Percentiles rank a stretch among this genome's conserved stretches.
These are phyloP conservation scores for Talaromyces pinophilus DNA, from an alignment of 2,329 filamentous ascomycete genomes.

Conservation along the genomic window DNA sequence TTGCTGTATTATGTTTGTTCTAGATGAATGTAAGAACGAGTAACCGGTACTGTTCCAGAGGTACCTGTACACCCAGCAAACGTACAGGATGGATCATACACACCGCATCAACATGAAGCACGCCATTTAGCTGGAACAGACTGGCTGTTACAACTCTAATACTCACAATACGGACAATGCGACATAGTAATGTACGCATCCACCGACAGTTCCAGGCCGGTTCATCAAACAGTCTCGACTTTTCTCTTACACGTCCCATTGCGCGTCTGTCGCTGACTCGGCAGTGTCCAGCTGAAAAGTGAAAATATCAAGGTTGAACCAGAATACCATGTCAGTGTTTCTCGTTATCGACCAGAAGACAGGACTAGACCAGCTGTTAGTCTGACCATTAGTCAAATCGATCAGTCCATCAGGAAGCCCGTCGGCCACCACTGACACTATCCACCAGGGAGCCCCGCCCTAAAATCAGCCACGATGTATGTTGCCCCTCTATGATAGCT, in stretches of 20 bases:
- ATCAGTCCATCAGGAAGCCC: slow-evolving; percentile 5
- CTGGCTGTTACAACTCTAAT: slow-evolving; percentile 1
- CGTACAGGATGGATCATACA: slow-evolving; percentile 4
- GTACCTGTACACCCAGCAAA: slow-evolving; percentile 6
- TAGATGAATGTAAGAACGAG: background rate
- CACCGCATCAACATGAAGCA: slow-evolving; percentile 18
- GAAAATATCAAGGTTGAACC: background rate
- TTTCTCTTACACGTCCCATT: background rate
- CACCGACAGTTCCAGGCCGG: slow-evolving; percentile 11
- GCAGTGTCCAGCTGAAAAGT: background rate
- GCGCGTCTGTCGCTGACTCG: slow-evolving; percentile 7
- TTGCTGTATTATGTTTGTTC: slow-evolving; percentile 2
- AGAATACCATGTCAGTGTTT: background rate
- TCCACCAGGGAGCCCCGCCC: slow-evolving; percentile 17
- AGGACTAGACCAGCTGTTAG: background rate
- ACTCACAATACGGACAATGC: slow-evolving; percentile 7
- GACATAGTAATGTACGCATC: slow-evolving; percentile 15
- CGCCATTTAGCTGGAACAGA: slow-evolving; percentile 6
- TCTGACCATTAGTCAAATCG: background rate
- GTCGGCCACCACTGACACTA: slow-evolving; percentile 5
- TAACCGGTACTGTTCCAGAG: background rate
- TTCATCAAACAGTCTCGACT: slow-evolving; percentile 12
- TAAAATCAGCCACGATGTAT: slow-evolving; percentile 17
- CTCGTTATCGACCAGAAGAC: background rate
- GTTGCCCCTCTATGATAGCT: slow-evolving; percentile 16